Evolutionary conservation across 176 grass and related monocot genomes (phyloP), one percentile per base, ranked within the genome.

Genomic region (Musa acuminata): DNA sequence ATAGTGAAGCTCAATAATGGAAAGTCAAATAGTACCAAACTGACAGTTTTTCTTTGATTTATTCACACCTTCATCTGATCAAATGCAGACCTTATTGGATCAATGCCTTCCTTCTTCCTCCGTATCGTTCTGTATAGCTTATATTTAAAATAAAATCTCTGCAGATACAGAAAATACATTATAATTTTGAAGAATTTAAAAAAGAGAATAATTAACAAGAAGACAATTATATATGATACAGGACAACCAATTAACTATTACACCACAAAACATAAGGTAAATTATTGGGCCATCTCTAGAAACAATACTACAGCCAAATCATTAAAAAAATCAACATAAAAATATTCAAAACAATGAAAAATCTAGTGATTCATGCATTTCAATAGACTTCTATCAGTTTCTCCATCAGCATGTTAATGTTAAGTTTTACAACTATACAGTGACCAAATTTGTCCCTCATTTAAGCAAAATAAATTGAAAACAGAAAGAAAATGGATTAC

Each of bases 11-110:
- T 43, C 35, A 43, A 43, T 43, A 43, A 29, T 43, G 35, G 35
- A 43, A 43, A 43, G 35, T 5, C 3, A 43, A 29, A 51, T 21
- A 51, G 67, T 50, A 70, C 16, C 14, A 70, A 50, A 49, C 8
- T 19, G 8, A n/a, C 35, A n/a, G 1, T 23, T 23, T 23, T 60
- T 57, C 12, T 27, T 69, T 55, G 13, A 70, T 55, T n/a, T n/a
- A 57, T 62, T 72, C 55, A 19, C 58, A 80, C 78, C 78, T 80
- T 80, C 78, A 80, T 80, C 43, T 80, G 78, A 27, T 80, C 78
- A 64, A 80, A 80, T 73, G 78, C 78, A 64, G 78, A 64, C 55
- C 55, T 80, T 80, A 80, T 80, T 13, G 78, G 78, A 72, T 80
- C 78, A 64, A 80, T 17, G 2, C 78, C 78, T 57, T 72, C 78